Base-by-base conservation (phyloP, 169 alveolate species). In the Theileria equi region DNA sequence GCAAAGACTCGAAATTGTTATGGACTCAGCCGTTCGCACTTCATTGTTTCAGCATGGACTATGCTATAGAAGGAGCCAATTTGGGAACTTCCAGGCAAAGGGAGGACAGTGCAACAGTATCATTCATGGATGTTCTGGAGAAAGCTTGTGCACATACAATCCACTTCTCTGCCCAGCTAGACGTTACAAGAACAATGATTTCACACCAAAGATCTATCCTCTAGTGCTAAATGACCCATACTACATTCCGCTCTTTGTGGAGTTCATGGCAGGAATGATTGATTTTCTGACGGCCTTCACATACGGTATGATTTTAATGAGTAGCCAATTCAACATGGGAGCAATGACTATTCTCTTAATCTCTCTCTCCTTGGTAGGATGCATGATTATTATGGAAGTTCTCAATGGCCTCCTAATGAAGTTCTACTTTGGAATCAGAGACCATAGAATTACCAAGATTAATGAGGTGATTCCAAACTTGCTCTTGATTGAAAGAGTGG, bases 31-130 rank as follows among this genome's bases (percentile, higher is more conserved):
- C 4, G 31, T 64, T 52, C 65, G 79, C 5, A 74, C 65, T 31
- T 63, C 84, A 0, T 26, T 74, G 3, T 74, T 74, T 52, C 84
- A 74, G 55, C 78, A 63, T 31, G 79, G 79, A 13, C 16, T 74
- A 35, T 74, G 68, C 28, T 58, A 64, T 21, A 57, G 84, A 5
- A 67, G 84, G 19, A 2, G 28, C 3, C 36, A 28, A 25, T 53
- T 10, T 31, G 19, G 36, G 32, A 2, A 53, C 17, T 25, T 53
- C 11, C 17, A 53, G 13, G 63, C 50, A 6, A 7, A 21, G 7
- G 36, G 36, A 5, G 4, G 13, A 6, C 50, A 13, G 1, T 53
- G 63, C 7, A 53, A 16, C 2, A 2, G 38, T n/a, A 23, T 53
- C 16, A 13, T 53, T 3, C 63, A 57, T n/a, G 40, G 47, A 34